These are phyloP conservation scores for Coemansia sp. DNA, from an alignment of 192 early-diverging fungal species.

Conservation along the genomic window DNA sequence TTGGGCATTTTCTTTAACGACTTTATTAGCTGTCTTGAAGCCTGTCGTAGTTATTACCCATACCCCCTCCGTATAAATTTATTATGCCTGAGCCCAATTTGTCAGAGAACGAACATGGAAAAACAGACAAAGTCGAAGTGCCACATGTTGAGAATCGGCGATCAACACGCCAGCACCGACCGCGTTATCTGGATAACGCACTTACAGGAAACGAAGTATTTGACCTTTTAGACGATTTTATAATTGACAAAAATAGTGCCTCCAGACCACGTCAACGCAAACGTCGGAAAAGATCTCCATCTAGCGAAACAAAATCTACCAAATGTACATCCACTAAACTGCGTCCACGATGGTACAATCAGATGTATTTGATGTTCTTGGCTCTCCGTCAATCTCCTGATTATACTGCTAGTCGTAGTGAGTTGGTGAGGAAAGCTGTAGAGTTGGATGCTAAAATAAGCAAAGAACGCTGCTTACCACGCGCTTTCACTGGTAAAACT, in stretches of 20 bases:
- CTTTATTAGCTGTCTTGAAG: neutral
- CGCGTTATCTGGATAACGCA: conserved; percentile 34
- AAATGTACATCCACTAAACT: neutral
- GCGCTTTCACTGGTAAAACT: conserved; percentile 85
- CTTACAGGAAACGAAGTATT: conserved; percentile 50
- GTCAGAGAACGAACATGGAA: neutral
- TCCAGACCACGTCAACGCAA: conserved; percentile 15
- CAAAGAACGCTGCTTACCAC: conserved; percentile 67
- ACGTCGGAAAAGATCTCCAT: conserved; percentile 9
- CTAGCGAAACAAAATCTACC: neutral
- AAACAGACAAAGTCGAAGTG: neutral
- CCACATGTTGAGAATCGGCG: conserved; percentile 18
- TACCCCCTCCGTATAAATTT: conserved; percentile 1
- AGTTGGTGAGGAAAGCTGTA: conserved; percentile 72
- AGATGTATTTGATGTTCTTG: conserved; percentile 81
- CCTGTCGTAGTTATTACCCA: neutral
- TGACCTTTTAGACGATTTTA: conserved; percentile 43
- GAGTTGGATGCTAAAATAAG: conserved; percentile 77
- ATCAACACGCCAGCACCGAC: conserved; percentile 33
- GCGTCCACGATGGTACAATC: conserved; percentile 86
- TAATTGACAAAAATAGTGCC: conserved; percentile 17
- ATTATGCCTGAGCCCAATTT: conserved; percentile 17
- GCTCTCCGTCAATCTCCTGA: conserved; percentile 71
- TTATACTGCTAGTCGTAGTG: conserved; percentile 65
- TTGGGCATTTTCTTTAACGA: neutral